Percentiles rank a stretch among this genome's conserved stretches.
Conservation (phyloP, 1,284 basidiomycete genomes). For the Stereum hirsutum region DNA sequence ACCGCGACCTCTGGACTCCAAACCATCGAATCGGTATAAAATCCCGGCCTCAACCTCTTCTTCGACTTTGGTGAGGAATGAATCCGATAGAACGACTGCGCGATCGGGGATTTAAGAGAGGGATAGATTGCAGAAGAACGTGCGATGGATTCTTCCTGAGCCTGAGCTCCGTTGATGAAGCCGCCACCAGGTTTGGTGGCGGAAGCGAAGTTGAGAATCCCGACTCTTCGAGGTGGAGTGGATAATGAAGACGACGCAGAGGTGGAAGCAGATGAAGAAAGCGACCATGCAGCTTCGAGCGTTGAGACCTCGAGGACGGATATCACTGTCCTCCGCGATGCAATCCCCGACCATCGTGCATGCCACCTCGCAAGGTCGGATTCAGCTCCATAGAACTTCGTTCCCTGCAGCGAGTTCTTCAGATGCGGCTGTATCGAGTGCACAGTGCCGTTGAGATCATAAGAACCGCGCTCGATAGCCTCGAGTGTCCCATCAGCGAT, state of each 20-base stretch:
- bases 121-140: conserved; percentile 56
- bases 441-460: conserved; percentile 13
- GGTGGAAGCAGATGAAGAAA: conserved; percentile 11
- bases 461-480: conserved; percentile 21
- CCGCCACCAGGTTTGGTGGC: conserved; percentile 64
- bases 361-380: conserved; percentile 28
- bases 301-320: conserved; percentile 44
- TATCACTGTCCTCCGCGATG: conserved; percentile 19
- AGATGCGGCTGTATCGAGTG: conserved; percentile 24
- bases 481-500: conserved; percentile 24
- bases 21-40: conserved; percentile 61
- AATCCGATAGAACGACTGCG: conserved; percentile 45
- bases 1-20: conserved; percentile 50
- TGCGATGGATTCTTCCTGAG: conserved; percentile 68
- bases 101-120: conserved; percentile 42
- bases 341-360: conserved; percentile 4
- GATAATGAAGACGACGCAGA: conserved; percentile 10
- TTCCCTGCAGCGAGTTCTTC: conserved; percentile 26
- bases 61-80: too few relatives aligned
- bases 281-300: conserved; percentile 33
- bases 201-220: conserved; percentile 62
- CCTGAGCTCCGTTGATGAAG: conserved; percentile 53
- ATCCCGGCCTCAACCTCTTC: conserved; percentile 37
- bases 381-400: conserved; percentile 32
- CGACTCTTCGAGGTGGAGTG: conserved; percentile 27